Evolutionary conservation across 345 rosid species (phyloP), one percentile per base, ranked within the genome.

Genomic region (Zanthoxylum bungeanum): DNA sequence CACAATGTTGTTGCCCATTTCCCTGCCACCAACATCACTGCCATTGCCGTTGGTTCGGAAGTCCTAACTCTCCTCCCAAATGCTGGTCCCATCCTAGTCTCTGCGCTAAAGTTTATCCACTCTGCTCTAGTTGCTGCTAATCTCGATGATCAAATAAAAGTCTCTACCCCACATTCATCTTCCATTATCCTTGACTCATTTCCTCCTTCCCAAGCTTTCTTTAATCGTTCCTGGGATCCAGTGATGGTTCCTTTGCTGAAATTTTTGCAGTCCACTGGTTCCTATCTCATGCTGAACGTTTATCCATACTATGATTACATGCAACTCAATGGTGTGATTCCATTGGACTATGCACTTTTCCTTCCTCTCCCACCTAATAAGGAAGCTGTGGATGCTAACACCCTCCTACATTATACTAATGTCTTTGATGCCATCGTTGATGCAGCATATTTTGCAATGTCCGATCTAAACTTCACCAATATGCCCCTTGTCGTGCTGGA

Each of bases 151-250:
- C 92, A 81, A 73, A 86, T 96, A 52, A 96, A 93, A 84, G 97
- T 96, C 58, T 91, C 99, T 0, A 91, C 95, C 0, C 96, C 99
- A 0, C 97, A 88, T 22, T 82, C 99, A 4, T 93, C 99, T 4
- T 82, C 93, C 50, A 91, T 93, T 39, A 96, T 96, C 75, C 87
- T 96, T 9, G 96, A 96, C 73, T 90, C 99, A 2, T 96, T 96
- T 77, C 99, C 99, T 50, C 99, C 99, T 60, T 96, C 99, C 37
- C 98, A 96, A 76, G 98, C 99, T 40, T 96, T 96, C 89, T 96
- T 96, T 77, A 96, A 96, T 76, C 90, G 90, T 51, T 66, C 96
- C 12, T 91, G 90, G 97, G 91, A 91, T 56, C 91, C 97, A 1
- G 90, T 91, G 37, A 85, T 96, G 87, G 91, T 91, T 42, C 96